These are phyloP conservation scores for Dactylonectria macrodidyma DNA, from an alignment of 2,329 filamentous ascomycete species.

Conservation along the genomic window DNA sequence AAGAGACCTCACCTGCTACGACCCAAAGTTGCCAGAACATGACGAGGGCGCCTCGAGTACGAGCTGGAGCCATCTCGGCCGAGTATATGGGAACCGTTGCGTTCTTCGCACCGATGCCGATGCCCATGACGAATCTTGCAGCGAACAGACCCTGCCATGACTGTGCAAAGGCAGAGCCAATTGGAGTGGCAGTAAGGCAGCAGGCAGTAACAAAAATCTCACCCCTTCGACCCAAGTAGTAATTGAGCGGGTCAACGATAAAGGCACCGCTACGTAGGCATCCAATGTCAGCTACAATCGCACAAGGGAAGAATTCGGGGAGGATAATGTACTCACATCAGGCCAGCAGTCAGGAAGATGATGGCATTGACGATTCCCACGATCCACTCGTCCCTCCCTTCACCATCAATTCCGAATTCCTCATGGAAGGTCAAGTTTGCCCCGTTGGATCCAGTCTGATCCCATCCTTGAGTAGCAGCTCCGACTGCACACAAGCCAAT, in stretches of 20 bases:
- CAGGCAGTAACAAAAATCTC: conserved; percentile 76
- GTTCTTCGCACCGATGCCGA: conserved; percentile 77
- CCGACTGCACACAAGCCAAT: conserved; percentile 70
- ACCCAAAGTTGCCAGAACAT: conserved; percentile 78
- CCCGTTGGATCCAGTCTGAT: conserved; percentile 74
- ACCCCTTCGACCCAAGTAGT: conserved; percentile 75
- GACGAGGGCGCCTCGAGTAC: conserved; percentile 79
- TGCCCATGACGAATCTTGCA: conserved; percentile 76
- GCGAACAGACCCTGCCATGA: conserved; percentile 77
- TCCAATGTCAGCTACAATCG: conserved; percentile 14
- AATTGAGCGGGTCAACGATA: conserved; percentile 70
- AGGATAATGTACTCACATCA: conserved; percentile 64
- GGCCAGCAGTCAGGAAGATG: conserved; percentile 62
- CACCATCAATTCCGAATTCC: conserved; percentile 54
- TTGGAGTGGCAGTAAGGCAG: conserved; percentile 52
- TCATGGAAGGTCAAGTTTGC: conserved; percentile 73
- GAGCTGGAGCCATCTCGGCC: conserved; percentile 78
- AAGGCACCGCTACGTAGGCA: conserved; percentile 36
- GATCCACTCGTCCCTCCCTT: conserved; percentile 62
- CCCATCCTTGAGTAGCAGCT: conserved; percentile 73
- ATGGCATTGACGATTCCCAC: conserved; percentile 54
- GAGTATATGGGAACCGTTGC: conserved; percentile 79
- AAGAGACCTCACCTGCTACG: conserved; percentile 30
- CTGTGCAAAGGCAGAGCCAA: conserved; percentile 67
- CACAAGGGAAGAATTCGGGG: neutral